Base-by-base conservation (phyloP, 2,329 filamentous ascomycete genomes). In the Alternaria consortialis region DNA sequence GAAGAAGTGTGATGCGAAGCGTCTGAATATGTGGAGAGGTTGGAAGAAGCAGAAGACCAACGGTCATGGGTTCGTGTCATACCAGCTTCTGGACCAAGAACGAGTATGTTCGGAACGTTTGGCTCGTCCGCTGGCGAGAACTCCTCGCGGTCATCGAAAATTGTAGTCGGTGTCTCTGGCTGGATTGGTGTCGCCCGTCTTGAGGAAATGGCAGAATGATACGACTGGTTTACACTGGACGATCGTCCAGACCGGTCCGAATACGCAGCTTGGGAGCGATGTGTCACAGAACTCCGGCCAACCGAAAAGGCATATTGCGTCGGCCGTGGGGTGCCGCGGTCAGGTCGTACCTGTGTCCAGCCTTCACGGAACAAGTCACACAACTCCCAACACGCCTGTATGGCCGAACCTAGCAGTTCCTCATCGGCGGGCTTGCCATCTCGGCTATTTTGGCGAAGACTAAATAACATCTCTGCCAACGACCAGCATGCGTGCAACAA, bases 361-460 rank as follows among this genome's bases (percentile, higher is more conserved):
- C 93, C 93, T 80, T 95, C 91, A 48, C 93, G 87, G 83, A 97
- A 97, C 55, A 97, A 88, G 79, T 97, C 93, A 76, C 93, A 97
- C 6, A 97, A 85, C 68, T 97, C 93, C 93, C 93, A 97, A 77
- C 94, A 97, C 13, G 94, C 92, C 74, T 97, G 93, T 0, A 97
- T 91, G 1, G 94, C 93, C 1, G 92, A 95, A 5, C 91, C 90
- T 0, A 97, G 84, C 0, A 97, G 84, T 72, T 97, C 94, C 73
- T 94, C 92, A 66, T 97, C 92, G 0, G 91, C 84, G 0, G 84
- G 81, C 68, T 87, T 91, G 20, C 88, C 88, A 67, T 95, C 92
- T 34, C 90, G 85, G 65, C 86, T 89, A 76, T 90, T 94, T 72
- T 97, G 93, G 3, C 93, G 89, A 40, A 98, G 85, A 75, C 89